Evolutionary conservation across 2,329 filamentous ascomycete genomes (phyloP).

Genomic region (Stachybotrys elegans): DNA sequence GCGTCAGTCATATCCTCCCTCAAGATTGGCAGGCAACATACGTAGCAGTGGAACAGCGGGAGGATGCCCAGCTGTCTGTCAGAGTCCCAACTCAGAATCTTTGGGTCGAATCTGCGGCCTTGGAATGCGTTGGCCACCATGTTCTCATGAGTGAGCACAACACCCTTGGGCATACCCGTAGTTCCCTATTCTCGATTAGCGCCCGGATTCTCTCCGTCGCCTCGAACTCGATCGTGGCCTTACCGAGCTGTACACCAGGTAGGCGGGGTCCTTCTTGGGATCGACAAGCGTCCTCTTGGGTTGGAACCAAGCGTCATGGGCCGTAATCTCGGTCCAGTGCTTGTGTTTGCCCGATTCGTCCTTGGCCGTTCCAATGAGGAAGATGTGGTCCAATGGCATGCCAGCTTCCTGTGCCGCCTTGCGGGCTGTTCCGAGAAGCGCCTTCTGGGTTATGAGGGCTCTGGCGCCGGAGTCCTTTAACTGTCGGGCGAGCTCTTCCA

Average conservation of each 20-base stretch:
- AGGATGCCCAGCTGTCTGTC: slow-evolving; percentile 75
- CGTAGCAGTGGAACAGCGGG: slow-evolving; percentile 91
- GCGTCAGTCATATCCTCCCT: background rate
- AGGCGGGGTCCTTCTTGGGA: slow-evolving; percentile 69
- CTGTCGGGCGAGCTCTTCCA: slow-evolving; percentile 78
- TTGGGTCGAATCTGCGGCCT: slow-evolving; percentile 45
- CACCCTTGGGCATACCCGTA: slow-evolving; percentile 86
- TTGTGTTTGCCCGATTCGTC: slow-evolving; percentile 55
- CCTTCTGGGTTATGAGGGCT: slow-evolving; percentile 67
- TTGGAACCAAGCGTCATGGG: slow-evolving; percentile 49
- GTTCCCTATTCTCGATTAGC: too few relatives aligned
- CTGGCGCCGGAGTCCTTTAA: slow-evolving; percentile 73
- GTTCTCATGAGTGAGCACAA: slow-evolving; percentile 79
- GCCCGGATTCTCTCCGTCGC: too few relatives aligned
- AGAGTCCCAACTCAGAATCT: slow-evolving; percentile 52
- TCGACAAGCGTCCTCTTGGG: slow-evolving; percentile 55
- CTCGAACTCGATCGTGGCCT: too few relatives aligned
- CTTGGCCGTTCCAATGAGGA: slow-evolving; percentile 67
- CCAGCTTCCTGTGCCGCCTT: slow-evolving; percentile 66
- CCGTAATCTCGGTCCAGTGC: slow-evolving; percentile 68
- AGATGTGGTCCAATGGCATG: slow-evolving; percentile 65
- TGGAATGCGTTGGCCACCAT: slow-evolving; percentile 71
- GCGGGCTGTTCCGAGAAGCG: slow-evolving; percentile 58
- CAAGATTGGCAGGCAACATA: slow-evolving; percentile 29
- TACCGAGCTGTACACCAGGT: slow-evolving; percentile 75